Evolutionary conservation across 179 eudicot species (phyloP), one percentile per base, ranked within the genome.

Genomic region (Beta corolliflora): DNA sequence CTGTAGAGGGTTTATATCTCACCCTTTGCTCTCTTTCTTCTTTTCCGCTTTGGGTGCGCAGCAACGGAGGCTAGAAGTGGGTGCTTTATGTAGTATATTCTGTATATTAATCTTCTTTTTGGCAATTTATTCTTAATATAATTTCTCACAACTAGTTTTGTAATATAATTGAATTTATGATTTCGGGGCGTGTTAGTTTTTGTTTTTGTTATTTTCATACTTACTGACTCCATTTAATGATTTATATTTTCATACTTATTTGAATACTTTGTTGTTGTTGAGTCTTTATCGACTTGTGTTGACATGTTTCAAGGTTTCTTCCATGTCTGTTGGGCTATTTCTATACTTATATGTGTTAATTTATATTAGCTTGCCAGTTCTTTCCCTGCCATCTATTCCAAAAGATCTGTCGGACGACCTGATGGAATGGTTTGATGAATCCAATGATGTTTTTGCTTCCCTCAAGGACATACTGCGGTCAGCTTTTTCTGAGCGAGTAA

Each of bases 341-440:
- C 73, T 16, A 21, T 56, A 61, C 48, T 82, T 36, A 78, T 77
- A 64, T 31, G 54, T 80, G n/a, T n/a, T n/a, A 14, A 4, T 78
- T 84, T 78, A 69, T 82, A 59, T 56, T 84, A 96, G 99, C 85
- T 89, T 93, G 77, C 99, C 98, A 74, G 97, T 96, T 66, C 89
- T 94, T 74, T 87, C 91, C 65, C 91, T 94, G 86, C 99, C 99
- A 75, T 87, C 95, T 68, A 80, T 97, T 81, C 99, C 99, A 46
- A 75, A 87, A 86, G 97, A 94, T 85, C 86, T 88, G 80, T 87
- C 97, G 16, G 93, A 97, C 81, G 84, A 89, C 84, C 84, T 97
- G 87, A 89, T 92, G 83, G 81, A 79, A 69, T 97, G 99, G 99
- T 97, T 90, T 83, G 90, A 88, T 67, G 79, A 92, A 81, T 88